Conservation (phyloP, 192 early-diverging fungal species). For the Entophlyctis luteolus region DNA sequence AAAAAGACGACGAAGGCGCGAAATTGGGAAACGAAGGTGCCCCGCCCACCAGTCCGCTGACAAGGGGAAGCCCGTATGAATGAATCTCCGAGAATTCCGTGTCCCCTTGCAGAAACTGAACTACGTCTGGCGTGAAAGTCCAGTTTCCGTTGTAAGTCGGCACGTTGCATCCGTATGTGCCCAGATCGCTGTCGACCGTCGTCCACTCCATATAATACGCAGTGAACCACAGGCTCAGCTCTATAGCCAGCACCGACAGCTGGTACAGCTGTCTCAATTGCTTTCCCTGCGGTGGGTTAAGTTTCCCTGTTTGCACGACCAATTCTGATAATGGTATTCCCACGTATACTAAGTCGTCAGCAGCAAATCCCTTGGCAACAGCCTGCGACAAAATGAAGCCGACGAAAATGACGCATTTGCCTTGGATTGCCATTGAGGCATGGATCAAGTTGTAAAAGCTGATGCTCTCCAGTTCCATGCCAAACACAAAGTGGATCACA, state of each 20-base stretch:
- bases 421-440: conserved; percentile 6
- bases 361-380: conserved; percentile 2
- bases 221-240: neutral
- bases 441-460: conserved; percentile 2
- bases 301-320: neutral
- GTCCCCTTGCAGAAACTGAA: neutral
- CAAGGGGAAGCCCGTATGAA: neutral
- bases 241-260: neutral
- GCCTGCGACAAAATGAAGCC: neutral
- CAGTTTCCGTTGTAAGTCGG: conserved; percentile 1
- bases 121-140: neutral
- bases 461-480: neutral
- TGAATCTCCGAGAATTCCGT: neutral
- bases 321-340: neutral
- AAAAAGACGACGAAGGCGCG: neutral
- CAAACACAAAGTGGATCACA: conserved; percentile 4
- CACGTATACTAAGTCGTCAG: neutral
- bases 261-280: neutral
- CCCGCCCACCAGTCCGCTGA: neutral
- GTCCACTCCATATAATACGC: conserved; percentile 7
- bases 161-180: neutral
- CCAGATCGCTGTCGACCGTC: neutral
- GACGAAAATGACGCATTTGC: neutral
- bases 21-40: neutral
- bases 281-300: neutral